Evolutionary conservation across 2,329 filamentous ascomycete genomes (phyloP).

Genomic region (Scedosporium minutisporum): DNA sequence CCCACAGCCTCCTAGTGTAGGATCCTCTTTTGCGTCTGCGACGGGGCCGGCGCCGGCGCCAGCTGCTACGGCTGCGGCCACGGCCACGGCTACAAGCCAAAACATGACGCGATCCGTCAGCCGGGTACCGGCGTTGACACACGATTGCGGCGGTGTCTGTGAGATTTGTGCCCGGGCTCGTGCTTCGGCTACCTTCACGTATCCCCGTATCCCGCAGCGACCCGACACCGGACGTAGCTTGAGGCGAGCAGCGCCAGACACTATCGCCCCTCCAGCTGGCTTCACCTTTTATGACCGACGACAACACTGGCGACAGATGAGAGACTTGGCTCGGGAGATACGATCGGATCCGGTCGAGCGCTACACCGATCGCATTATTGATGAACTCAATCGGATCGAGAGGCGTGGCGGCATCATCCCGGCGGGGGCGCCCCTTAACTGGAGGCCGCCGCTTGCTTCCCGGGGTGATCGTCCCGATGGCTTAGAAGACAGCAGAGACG

Average conservation of each 20-base stretch:
- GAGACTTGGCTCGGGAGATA: background rate
- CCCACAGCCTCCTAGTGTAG: constrained; percentile 66
- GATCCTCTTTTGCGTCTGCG: constrained; percentile 72
- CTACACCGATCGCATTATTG: background rate
- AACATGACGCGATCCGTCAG: background rate
- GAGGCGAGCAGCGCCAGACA: constrained; percentile 9
- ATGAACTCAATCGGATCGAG: background rate
- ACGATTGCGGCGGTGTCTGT: background rate
- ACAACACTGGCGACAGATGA: background rate
- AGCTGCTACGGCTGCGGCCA: no score
- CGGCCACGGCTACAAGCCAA: constrained; percentile 24
- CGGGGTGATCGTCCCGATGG: background rate
- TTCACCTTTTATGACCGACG: background rate
- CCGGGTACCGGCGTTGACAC: background rate
- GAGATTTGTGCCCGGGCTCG: background rate
- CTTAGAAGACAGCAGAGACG: background rate
- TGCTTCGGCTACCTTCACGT: constrained; percentile 1
- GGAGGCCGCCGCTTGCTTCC: background rate
- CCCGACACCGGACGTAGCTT: constrained; percentile 9
- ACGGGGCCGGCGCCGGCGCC: no score
- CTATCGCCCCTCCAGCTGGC: background rate
- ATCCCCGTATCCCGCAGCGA: background rate
- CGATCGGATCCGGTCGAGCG: background rate
- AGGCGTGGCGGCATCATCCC: background rate
- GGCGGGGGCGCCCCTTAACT: background rate